Base-by-base conservation (phyloP, 2,329 filamentous ascomycete genomes). In the Bipolaris gigantea region DNA sequence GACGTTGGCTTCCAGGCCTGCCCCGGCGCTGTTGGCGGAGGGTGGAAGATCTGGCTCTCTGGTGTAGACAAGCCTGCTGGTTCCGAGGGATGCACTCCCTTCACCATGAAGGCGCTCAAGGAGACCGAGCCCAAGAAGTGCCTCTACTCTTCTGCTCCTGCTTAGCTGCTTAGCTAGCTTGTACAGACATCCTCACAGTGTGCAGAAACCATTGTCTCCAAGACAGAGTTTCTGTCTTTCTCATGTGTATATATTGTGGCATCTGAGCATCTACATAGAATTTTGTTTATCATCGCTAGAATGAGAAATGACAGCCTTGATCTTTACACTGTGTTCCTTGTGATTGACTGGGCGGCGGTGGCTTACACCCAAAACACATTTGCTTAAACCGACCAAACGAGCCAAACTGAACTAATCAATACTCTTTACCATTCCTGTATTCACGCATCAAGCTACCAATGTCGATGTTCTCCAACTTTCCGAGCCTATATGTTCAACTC, bases 1-100 rank as follows among this genome's bases (percentile, higher is more conserved):
- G 77, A 77, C 36, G 53, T 58, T 2, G 67, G 72, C 55, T 76
- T 85, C 63, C 64, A 82, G 46, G 83, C 83, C 21, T 87, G 84
- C 77, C 82, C 83, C 33, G 72, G 71, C 61, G 71, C 73, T 63
- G 66, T 74, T 52, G 74, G 78, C 2, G 76, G 73, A 7, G 70
- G 78, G 23, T 73, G 62, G 60, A 57, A 55, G 27, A 47, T 73
- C 47, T 71, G 68, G 69, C 60, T 72, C 25, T 30, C 49, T 27
- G 56, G 52, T 32, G 35, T 30, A 13, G 23, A 40, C 3, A 64
- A 61, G 43, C 66, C 68, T 4, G 68, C 48, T 7, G 75, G 58
- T 27, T 35, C 42, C 2, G 36, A 53, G 42, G 50, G 46, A 16
- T 57, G 54, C 41, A 35, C 21, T 39, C 35, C 34, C 19, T 47